Evolutionary conservation across 2,329 filamentous ascomycete species (phyloP).

Genomic region (Fusarium kyushuense): DNA sequence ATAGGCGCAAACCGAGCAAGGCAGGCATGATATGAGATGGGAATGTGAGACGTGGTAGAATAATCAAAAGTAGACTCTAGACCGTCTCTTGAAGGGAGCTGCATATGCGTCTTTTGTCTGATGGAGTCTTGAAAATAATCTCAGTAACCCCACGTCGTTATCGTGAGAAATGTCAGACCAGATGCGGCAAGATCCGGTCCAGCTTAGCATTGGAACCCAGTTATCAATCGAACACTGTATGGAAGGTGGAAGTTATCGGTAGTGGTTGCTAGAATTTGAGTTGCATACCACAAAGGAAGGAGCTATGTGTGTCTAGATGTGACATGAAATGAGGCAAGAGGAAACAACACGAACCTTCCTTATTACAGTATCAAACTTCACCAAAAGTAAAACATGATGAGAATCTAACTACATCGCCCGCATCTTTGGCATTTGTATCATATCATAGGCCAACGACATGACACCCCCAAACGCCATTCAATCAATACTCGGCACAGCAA

Average conservation of each 20-base stretch:
- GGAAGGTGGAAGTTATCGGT: not conserved
- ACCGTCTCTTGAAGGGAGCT: constrained; percentile 12
- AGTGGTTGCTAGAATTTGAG: not conserved
- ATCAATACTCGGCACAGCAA: constrained; percentile 35
- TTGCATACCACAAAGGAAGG: not conserved
- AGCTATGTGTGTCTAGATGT: not conserved
- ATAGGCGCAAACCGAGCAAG: constrained; percentile 1
- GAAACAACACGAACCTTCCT: constrained; percentile 20
- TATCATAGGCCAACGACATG: not conserved
- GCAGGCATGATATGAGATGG: constrained; percentile 11
- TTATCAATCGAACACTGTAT: not conserved
- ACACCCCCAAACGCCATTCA: constrained; percentile 1
- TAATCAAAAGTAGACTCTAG: constrained; percentile 28
- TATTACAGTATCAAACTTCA: not conserved
- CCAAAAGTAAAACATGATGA: constrained; percentile 25
- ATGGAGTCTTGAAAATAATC: constrained; percentile 21
- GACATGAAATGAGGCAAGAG: constrained; percentile 30
- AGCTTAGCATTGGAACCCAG: constrained; percentile 9
- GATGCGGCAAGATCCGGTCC: constrained; percentile 31
- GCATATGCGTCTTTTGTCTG: constrained; percentile 25
- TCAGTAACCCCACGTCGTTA: constrained; percentile 35
- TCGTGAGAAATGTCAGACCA: constrained; percentile 16
- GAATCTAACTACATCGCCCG: not conserved
- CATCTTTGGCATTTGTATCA: not conserved
- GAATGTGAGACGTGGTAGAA: constrained; percentile 29